These are phyloP conservation scores for Helminthosporium solani DNA, from an alignment of 2,329 filamentous ascomycete species.

Conservation along the genomic window DNA sequence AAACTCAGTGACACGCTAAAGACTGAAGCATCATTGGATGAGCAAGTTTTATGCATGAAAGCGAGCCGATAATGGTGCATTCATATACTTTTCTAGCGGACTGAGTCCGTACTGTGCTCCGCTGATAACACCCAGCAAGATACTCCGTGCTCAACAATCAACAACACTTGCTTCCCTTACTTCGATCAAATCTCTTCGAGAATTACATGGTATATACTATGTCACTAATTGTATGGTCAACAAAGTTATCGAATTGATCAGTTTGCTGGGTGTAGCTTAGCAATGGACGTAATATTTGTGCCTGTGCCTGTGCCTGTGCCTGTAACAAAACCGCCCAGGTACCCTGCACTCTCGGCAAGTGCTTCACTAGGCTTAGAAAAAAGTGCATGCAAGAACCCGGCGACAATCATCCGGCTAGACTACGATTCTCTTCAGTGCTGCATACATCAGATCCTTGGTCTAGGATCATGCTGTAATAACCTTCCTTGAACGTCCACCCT, in stretches of 20 bases:
- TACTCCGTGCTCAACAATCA: not conserved
- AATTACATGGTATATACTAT: not conserved
- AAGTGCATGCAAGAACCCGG: not conserved
- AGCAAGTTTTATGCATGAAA: slow-evolving; percentile 2
- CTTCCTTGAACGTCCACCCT: slow-evolving; percentile 8
- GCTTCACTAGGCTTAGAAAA: not conserved
- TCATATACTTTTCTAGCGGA: not conserved
- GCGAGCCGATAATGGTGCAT: not conserved
- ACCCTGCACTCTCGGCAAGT: not conserved
- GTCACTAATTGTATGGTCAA: not conserved
- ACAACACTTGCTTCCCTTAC: not conserved
- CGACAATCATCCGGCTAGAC: slow-evolving; percentile 3
- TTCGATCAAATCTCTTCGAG: not conserved
- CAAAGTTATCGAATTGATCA: no score
- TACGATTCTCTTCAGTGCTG: not conserved
- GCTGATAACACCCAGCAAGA: no score
- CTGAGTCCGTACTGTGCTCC: not conserved
- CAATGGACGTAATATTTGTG: not conserved
- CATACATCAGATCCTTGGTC: slow-evolving; percentile 4
- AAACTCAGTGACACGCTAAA: slow-evolving; percentile 1
- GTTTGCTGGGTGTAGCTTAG: not conserved
- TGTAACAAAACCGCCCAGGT: not conserved
- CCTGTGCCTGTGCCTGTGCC: not conserved
- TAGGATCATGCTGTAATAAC: slow-evolving; percentile 1
- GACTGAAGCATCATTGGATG: not conserved